Base-by-base conservation (phyloP, 257 asterid genomes). In the Cinchona pubescens region DNA sequence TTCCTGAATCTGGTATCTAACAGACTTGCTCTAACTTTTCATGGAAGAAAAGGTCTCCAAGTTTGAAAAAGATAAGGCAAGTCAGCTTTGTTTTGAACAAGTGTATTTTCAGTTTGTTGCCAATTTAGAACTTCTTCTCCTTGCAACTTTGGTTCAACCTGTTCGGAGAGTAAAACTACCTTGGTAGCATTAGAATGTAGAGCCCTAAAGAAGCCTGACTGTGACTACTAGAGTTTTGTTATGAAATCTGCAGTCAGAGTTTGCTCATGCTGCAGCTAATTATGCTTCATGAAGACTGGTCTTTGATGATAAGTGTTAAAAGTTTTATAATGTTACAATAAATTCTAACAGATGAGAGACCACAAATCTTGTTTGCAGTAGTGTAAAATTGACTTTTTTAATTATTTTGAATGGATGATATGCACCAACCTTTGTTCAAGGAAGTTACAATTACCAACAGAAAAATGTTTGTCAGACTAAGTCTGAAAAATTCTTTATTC, bases 231-330 rank as follows among this genome's bases (percentile, higher is more conserved):
- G n/a, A n/a, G n/a, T 58, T 51, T 51, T 16, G n/a, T 1, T 49
- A 49, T 49, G 56, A 49, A 49, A 49, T 12, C 56, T 49, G 56
- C 56, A 19, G 15, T n/a, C n/a, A 16, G 35, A 15, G 37, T 19
- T 29, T 67, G 72, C 34, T 42, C 35, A 11, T 43, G 34, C 29
- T 15, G 60, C 73, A 27, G 25, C 38, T 51, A 2, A 35, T 56
- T 71, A 37, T 71, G 23, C 51, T 71, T 32, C 67, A 56, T 72
- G 53, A 19, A 63, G 69, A 16, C 43, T 63, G 69, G 34, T 63
- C 19, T 63, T 37, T 58, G 45, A 58, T 58, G 56, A 63, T 13
- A 14, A 34, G 34, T 35, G 45, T 40, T 35, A 23, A 63, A 63
- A 34, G 15, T 1, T 8, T 2, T 34, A 35, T 25, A 63, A 34